Evolutionary conservation across 176 grass and related monocot genomes (phyloP).

Genomic region (Metroxylon sagu): DNA sequence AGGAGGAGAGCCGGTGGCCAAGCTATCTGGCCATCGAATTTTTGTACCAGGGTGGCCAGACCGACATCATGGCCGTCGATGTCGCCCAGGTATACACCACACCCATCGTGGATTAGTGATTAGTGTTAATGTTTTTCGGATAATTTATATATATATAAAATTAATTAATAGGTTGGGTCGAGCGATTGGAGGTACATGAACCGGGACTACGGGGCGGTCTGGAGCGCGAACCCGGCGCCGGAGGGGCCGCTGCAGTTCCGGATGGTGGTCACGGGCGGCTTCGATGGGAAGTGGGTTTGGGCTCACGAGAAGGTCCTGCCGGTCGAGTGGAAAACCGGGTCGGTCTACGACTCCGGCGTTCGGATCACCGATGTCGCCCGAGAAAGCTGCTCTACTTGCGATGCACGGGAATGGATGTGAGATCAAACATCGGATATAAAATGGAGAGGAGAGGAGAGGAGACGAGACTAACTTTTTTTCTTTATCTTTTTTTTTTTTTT

Average conservation of each 20-base stretch:
- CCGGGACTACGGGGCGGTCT: slow-evolving; percentile 64
- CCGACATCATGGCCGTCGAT: slow-evolving; percentile 89
- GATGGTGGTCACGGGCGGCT: slow-evolving; percentile 79
- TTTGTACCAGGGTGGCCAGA: slow-evolving; percentile 90
- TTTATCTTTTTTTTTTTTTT: no score
- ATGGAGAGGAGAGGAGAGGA: no score
- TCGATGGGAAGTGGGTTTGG: slow-evolving; percentile 90
- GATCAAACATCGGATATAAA: not conserved
- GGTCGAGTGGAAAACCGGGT: slow-evolving; percentile 36
- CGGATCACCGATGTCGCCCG: slow-evolving; percentile 60
- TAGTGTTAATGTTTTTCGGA: no score
- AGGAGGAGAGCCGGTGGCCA: slow-evolving; percentile 38
- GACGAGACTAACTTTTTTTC: not conserved
- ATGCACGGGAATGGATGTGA: slow-evolving; percentile 52
- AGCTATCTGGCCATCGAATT: slow-evolving; percentile 53
- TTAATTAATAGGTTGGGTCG: slow-evolving; percentile 38
- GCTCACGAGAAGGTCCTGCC: slow-evolving; percentile 52
- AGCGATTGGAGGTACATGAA: slow-evolving; percentile 73
- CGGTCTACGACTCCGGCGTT: slow-evolving; percentile 58
- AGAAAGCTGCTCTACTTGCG: slow-evolving; percentile 64
- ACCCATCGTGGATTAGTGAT: no score
- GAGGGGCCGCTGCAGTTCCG: slow-evolving; percentile 70
- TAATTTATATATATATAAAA: no score
- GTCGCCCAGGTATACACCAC: slow-evolving; percentile 61
- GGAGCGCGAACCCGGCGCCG: slow-evolving; percentile 65